Conservation (phyloP, 768 basidiomycete genomes). For the Trametes sanguinea region DNA sequence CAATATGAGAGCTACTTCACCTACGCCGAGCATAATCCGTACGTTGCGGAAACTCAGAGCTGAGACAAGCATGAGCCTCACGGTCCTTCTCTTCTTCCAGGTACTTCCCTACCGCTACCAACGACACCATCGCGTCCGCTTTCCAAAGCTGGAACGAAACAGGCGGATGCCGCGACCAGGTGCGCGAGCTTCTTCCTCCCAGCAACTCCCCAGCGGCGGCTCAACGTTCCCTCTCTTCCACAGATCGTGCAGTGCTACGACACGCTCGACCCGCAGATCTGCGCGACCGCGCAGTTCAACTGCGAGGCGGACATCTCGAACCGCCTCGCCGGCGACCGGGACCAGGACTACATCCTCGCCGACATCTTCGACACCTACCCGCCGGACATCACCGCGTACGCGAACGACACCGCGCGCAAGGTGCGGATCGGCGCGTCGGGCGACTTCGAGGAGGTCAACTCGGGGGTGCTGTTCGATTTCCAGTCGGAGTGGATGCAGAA, state of each 20-base stretch:
- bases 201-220: too few species aligned
- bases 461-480: constrained; percentile 47
- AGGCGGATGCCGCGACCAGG: constrained; percentile 50
- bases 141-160: constrained; percentile 45
- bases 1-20: constrained; percentile 61
- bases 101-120: constrained; percentile 54
- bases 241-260: constrained; percentile 57
- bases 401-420: constrained; percentile 31
- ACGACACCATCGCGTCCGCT: constrained; percentile 41
- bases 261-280: constrained; percentile 46
- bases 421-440: constrained; percentile 46
- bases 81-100: background rate
- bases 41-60: background rate
- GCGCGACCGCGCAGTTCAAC: constrained; percentile 55
- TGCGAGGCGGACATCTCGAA: constrained; percentile 58
- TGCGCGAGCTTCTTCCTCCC: constrained; percentile 35
- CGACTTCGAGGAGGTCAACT: constrained; percentile 42
- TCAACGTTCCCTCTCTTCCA: background rate
- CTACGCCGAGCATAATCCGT: constrained; percentile 55
- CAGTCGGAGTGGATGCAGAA: constrained; percentile 57
- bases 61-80: too few species aligned
- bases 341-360: constrained; percentile 47
- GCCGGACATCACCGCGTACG: constrained; percentile 34
- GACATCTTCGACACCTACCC: constrained; percentile 48
- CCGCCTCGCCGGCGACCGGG: constrained; percentile 51